Conservation (phyloP, 1,284 basidiomycete species). For the Hemileia vastatrix region DNA sequence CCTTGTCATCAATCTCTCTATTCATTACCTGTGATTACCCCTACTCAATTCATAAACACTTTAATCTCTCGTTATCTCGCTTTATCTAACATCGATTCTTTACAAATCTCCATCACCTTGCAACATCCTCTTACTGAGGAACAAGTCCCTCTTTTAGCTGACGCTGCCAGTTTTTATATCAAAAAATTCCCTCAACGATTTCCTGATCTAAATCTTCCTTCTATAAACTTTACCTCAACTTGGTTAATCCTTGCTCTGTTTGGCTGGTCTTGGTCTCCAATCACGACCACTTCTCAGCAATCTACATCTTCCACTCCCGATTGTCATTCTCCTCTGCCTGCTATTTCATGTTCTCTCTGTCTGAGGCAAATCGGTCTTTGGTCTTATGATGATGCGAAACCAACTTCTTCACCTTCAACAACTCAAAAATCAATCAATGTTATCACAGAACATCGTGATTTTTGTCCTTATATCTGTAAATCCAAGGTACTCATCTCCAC, state of each 20-base stretch:
- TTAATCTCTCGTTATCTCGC: neutral
- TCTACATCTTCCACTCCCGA: neutral
- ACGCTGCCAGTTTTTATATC: neutral
- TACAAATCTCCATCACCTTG: neutral
- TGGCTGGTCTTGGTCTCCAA: neutral
- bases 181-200: no score
- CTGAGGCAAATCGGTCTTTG: conserved; percentile 4
- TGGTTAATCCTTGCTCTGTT: conserved; percentile 14
- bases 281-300: neutral
- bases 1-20: conserved; percentile 3
- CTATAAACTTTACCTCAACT: no score
- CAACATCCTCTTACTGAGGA: conserved; percentile 7
- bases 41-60: neutral
- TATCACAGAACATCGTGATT: conserved; percentile 14
- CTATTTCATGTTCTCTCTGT: conserved; percentile 10
- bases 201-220: no score
- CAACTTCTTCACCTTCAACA: neutral
- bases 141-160: neutral
- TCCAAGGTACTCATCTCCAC: no score
- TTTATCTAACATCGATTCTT: neutral
- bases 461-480: conserved; percentile 18
- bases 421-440: neutral
- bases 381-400: neutral
- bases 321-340: neutral
- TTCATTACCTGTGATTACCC: neutral